phyloP scores from a whole-genome alignment of 2,329 filamentous ascomycete genomes.

The Huntiella savannae region DNA sequence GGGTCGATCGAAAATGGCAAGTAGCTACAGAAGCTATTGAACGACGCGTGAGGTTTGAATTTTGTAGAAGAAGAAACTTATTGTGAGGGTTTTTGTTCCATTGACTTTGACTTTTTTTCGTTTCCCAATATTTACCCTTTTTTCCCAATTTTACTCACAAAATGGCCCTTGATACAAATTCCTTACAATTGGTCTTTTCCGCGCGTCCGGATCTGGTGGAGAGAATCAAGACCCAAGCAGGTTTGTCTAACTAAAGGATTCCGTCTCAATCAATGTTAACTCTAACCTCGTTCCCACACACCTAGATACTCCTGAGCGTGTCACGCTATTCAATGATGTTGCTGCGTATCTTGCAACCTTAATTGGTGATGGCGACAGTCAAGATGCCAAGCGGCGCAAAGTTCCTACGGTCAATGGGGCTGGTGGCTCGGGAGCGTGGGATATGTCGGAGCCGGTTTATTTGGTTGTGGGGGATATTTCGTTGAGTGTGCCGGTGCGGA shows the following conservation, averaged over 20 bases:
- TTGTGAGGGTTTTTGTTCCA: too few species aligned
- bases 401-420: slow-evolving; percentile 22
- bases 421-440: slow-evolving; percentile 22
- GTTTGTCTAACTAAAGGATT: neutral
- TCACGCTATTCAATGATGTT: slow-evolving; percentile 38
- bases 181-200: too few species aligned
- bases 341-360: slow-evolving; percentile 29
- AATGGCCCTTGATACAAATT: too few species aligned
- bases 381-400: slow-evolving; percentile 32
- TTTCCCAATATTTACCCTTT: too few species aligned
- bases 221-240: neutral
- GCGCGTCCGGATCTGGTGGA: neutral
- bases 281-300: neutral
- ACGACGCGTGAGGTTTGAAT: too few species aligned
- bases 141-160: too few species aligned
- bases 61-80: too few species aligned
- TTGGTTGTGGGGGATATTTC: slow-evolving; percentile 48
- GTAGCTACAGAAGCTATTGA: too few species aligned
- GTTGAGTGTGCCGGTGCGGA: slow-evolving; percentile 46
- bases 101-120: too few species aligned
- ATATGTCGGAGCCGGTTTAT: slow-evolving; percentile 27
- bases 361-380: slow-evolving; percentile 23
- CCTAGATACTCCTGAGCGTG: slow-evolving; percentile 29
- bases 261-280: neutral
- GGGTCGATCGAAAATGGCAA: too few species aligned